A percentile compares a stretch with the other conserved stretches of the same genome.
Evolutionary conservation across 371 early-diverging fungal genomes (phyloP).

Genomic region (Mucor plumbeus): DNA sequence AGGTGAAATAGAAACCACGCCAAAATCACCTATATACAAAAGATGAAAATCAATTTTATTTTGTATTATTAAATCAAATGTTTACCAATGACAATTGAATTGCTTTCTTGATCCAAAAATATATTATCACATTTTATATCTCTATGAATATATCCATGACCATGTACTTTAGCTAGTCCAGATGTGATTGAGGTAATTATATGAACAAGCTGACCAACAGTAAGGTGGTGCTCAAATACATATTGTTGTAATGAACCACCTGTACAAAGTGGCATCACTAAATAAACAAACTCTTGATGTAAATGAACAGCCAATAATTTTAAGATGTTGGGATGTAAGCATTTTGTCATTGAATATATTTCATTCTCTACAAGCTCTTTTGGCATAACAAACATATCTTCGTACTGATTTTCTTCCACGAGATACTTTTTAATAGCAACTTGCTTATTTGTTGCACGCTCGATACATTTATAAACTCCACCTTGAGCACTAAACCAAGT

Average conservation of each 20-base stretch:
- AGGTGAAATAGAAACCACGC: constrained; percentile 55
- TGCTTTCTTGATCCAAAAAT: constrained; percentile 45
- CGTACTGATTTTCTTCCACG: constrained; percentile 48
- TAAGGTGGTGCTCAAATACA: constrained; percentile 53
- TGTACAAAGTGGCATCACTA: constrained; percentile 55
- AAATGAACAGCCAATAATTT: constrained; percentile 48
- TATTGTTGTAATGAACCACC: constrained; percentile 58
- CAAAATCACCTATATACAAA: constrained; percentile 48
- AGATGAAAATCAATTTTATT: not conserved
- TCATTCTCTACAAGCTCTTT: constrained; percentile 58
- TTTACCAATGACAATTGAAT: constrained; percentile 52
- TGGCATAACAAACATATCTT: constrained; percentile 57
- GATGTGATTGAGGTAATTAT: constrained; percentile 50
- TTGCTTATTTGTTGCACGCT: constrained; percentile 29
- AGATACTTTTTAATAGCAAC: constrained; percentile 58
- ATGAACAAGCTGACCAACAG: constrained; percentile 51
- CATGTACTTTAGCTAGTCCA: constrained; percentile 51
- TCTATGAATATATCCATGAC: constrained; percentile 56
- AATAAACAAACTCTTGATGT: constrained; percentile 55
- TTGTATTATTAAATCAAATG: not conserved
- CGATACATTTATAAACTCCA: constrained; percentile 50
- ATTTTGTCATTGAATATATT: constrained; percentile 59
- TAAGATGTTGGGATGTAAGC: constrained; percentile 51
- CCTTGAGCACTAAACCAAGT: constrained; percentile 61
- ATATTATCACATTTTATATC: constrained; percentile 61